Evolutionary conservation across 345 rosid species (phyloP), one percentile per base, ranked within the genome.

Genomic region (Hibiscus syriacus): DNA sequence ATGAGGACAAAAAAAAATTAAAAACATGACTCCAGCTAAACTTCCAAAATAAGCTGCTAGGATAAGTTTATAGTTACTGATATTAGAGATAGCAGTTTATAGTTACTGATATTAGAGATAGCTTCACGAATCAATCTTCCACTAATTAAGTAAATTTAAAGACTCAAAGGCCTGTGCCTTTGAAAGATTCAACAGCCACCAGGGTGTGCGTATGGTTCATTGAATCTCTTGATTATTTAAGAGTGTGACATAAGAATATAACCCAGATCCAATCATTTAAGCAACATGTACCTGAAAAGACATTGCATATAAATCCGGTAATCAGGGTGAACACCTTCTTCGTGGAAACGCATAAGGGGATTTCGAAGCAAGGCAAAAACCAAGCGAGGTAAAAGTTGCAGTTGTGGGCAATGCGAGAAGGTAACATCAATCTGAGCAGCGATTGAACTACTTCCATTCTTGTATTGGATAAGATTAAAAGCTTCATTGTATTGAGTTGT

Each of bases 251-350:
- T 46, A 19, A 22, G 19, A 59, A 25, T 32, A 36, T 32, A 20
- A 20, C 27, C 55, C 25, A 32, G 9, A 39, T 20, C 36, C 3
- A 11, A 55, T 38, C 55, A 6, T 6, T 30, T 23, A 19, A 71
- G 55, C 72, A 39, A 23, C 48, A 61, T 36, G 66, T 87, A 94
- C 98, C 98, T 91, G 87, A 91, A 94, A 78, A 94, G 99, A 80
- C 97, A 94, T 68, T 91, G 99, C 70, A 94, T 73, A 77, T 87
- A 91, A 77, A 94, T 91, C 76, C 93, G 81, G 73, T 86, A 89
- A 75, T 94, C 96, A 52, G 97, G 99, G 78, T 94, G 99, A 71
- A 91, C 98, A 56, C 97, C 99, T 86, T 94, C 98, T 83, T 94
- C 98, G 70, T 94, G 97, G 76, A 89, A 85, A 69, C 87, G 93